Evolutionary conservation across 345 rosid genomes (phyloP).

Genomic region (Hypericum perforatum): DNA sequence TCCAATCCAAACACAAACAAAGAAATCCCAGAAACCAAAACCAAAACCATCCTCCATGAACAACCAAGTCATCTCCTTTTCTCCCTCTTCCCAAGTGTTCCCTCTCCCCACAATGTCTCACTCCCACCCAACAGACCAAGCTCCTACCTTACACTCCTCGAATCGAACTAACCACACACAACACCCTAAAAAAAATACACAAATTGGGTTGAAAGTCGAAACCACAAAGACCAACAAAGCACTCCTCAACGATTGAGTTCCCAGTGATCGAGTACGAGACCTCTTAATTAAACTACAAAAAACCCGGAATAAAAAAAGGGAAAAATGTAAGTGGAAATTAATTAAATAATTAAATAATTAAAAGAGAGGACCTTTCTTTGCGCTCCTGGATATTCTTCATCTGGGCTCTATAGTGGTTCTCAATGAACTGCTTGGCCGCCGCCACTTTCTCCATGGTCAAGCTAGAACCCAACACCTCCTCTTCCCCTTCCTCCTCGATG

Average conservation of each 20-base stretch:
- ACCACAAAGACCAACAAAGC: too few relatives aligned
- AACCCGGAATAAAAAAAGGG: neutral
- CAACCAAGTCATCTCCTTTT: too few relatives aligned
- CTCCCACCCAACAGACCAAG: too few relatives aligned
- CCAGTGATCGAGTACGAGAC: conserved; percentile 14
- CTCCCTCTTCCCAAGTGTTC: too few relatives aligned
- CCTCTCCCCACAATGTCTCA: too few relatives aligned
- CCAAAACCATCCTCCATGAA: too few relatives aligned
- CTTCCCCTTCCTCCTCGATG: conserved; percentile 10
- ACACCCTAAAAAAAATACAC: too few relatives aligned
- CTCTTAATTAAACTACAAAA: conserved; percentile 13
- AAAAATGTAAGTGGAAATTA: neutral
- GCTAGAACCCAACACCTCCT: conserved; percentile 73
- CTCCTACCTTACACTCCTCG: too few relatives aligned
- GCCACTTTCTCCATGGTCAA: conserved; percentile 99
- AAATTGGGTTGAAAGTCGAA: too few relatives aligned
- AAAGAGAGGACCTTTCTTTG: conserved; percentile 56
- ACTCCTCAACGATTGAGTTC: conserved; percentile 12
- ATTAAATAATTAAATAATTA: conserved; percentile 13
- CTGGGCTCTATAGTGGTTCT: conserved; percentile 93
- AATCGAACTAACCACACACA: too few relatives aligned
- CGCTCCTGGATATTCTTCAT: conserved; percentile 82
- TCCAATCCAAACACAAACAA: too few relatives aligned
- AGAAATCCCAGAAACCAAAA: too few relatives aligned
- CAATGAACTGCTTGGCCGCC: conserved; percentile 92